Conservation (phyloP, 2,329 filamentous ascomycete species). For the Phaeosphaeriaceae sp. region DNA sequence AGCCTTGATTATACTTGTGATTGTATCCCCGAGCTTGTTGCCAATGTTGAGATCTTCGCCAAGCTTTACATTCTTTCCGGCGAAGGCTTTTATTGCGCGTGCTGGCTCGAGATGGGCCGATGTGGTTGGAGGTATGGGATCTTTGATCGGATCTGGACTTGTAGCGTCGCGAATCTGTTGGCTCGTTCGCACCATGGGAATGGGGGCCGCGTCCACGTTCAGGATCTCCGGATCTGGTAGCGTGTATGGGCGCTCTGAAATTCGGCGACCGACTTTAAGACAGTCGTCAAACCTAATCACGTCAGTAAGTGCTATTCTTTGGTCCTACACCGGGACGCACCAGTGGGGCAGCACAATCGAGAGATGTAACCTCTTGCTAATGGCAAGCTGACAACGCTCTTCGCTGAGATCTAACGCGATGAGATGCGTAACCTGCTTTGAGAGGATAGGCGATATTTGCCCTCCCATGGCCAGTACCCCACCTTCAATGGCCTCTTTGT, state of each 20-base stretch:
- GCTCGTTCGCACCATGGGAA: conserved; percentile 57
- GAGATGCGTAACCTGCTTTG: conserved; percentile 82
- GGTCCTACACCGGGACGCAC: conserved; percentile 54
- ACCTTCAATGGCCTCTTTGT: conserved; percentile 91
- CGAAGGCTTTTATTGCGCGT: conserved; percentile 67
- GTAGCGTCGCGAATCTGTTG: conserved; percentile 43
- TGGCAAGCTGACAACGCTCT: conserved; percentile 69
- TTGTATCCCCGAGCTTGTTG: conserved; percentile 67
- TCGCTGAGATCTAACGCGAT: conserved; percentile 81
- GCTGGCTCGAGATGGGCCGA: conserved; percentile 28
- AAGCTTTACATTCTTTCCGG: conserved; percentile 77
- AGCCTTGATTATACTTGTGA: conserved; percentile 72
- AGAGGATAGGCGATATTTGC: conserved; percentile 73
- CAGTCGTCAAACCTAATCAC: conserved; percentile 88
- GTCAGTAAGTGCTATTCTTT: conserved; percentile 7
- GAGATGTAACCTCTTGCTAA: conserved; percentile 69
- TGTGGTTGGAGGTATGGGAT: conserved; percentile 26
- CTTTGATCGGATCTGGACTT: conserved; percentile 37
- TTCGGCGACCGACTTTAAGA: conserved; percentile 87
- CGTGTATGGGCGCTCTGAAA: conserved; percentile 84
- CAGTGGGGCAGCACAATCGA: conserved; percentile 94
- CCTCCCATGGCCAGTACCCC: conserved; percentile 90
- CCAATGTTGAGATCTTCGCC: conserved; percentile 76
- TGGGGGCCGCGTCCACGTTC: conserved; percentile 29
- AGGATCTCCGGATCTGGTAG: conserved; percentile 87